Conservation (phyloP, 495 filamentous ascomycete genomes). For the Aspergillus wentii region DNA sequence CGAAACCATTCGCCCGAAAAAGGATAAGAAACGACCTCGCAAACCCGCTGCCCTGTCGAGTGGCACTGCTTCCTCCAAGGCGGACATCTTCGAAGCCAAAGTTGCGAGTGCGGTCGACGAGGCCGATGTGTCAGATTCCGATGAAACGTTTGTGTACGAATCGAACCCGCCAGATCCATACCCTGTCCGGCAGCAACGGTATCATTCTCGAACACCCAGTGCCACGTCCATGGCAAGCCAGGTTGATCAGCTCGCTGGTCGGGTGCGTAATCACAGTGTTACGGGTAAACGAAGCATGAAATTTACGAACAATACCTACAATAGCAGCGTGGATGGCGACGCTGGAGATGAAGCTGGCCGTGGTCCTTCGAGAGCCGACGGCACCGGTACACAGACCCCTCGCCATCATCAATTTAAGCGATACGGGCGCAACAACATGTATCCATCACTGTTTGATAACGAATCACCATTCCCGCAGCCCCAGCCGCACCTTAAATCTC, state of each 20-base stretch:
- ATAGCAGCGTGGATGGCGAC: constrained; percentile 54
- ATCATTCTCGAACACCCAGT: constrained; percentile 93
- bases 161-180: constrained; percentile 87
- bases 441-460: constrained; percentile 69
- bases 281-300: constrained; percentile 94
- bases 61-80: constrained; percentile 79
- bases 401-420: constrained; percentile 74
- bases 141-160: constrained; percentile 98
- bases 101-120: constrained; percentile 91
- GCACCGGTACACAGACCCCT: constrained; percentile 59
- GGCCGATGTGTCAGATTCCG: constrained; percentile 91
- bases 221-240: constrained; percentile 86
- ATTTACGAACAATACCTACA: constrained; percentile 81
- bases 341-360: constrained; percentile 61
- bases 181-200: constrained; percentile 67
- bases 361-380: constrained; percentile 48
- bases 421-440: constrained; percentile 63
- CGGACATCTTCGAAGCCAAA: constrained; percentile 96
- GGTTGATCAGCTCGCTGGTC: constrained; percentile 61
- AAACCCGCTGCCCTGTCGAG: constrained; percentile 55
- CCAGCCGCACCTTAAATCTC: constrained; percentile 50
- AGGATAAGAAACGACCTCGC: constrained; percentile 79
- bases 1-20: constrained; percentile 90
- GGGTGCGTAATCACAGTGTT: constrained; percentile 62
- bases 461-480: constrained; percentile 62